These are phyloP conservation scores for Aureobasidium lini DNA, from an alignment of 2,329 filamentous ascomycete genomes.

Conservation along the genomic window DNA sequence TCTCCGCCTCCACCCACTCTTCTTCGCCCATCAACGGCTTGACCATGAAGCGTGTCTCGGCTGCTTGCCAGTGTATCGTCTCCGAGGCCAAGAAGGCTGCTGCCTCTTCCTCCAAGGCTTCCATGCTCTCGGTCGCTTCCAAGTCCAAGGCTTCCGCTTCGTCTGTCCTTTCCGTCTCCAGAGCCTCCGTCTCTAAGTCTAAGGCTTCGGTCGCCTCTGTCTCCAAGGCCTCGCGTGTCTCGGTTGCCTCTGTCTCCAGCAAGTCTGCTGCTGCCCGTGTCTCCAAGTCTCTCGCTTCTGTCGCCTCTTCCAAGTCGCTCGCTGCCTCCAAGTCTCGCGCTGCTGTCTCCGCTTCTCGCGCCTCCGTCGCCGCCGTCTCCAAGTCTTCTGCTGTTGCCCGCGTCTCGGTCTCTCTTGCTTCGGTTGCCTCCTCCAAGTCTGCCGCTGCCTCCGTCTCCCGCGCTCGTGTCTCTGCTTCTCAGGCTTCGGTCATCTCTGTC, in stretches of 20 bases:
- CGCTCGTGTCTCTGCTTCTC: neutral
- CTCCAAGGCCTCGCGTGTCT: conserved; percentile 8
- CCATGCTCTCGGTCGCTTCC: neutral
- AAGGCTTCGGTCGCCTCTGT: neutral
- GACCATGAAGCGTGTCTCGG: conserved; percentile 14
- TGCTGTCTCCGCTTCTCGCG: neutral
- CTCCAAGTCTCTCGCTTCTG: neutral
- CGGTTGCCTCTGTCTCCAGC: conserved; percentile 2
- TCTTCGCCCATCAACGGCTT: conserved; percentile 3
- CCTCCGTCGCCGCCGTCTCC: neutral
- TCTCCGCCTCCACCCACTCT: neutral
- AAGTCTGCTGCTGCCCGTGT: neutral
- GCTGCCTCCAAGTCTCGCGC: neutral
- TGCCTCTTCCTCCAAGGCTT: conserved; percentile 7
- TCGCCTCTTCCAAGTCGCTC: neutral
- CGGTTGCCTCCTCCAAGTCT: neutral
- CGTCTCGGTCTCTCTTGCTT: neutral
- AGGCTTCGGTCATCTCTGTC: conserved; percentile 1
- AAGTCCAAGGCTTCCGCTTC: neutral
- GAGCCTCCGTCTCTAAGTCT: conserved; percentile 9
- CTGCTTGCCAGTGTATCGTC: conserved; percentile 13
- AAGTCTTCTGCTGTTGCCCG: conserved; percentile 1
- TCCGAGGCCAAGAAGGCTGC: conserved; percentile 11
- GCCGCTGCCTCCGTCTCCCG: neutral
- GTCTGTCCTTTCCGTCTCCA: conserved; percentile 3